Evolutionary conservation across 495 filamentous ascomycete species (phyloP).

Genomic region (Tuber microsphaerosporum): DNA sequence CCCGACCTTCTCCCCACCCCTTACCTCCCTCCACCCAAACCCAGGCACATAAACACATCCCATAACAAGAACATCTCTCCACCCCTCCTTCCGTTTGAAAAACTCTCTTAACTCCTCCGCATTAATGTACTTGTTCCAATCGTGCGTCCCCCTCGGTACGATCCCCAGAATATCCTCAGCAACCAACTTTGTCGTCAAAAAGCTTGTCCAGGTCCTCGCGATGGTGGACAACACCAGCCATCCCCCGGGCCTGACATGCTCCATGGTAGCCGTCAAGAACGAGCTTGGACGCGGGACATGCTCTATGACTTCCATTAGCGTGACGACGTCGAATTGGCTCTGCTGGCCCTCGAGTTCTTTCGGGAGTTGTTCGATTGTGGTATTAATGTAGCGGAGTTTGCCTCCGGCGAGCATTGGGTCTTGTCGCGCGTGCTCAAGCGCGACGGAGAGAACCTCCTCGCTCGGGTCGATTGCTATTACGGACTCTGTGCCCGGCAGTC

Average conservation of each 20-base stretch:
- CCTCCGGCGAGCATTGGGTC: slow-evolving; percentile 55
- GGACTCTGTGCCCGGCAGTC: slow-evolving; percentile 56
- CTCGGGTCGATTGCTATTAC: slow-evolving; percentile 85
- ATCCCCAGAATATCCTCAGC: slow-evolving; percentile 83
- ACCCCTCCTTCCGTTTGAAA: slow-evolving; percentile 46
- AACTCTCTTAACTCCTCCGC: slow-evolving; percentile 65
- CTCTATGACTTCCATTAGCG: slow-evolving; percentile 89
- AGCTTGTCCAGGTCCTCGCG: slow-evolving; percentile 75
- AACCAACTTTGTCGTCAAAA: slow-evolving; percentile 82
- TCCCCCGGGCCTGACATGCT: slow-evolving; percentile 78
- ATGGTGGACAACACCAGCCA: slow-evolving; percentile 92
- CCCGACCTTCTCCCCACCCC: slow-evolving; percentile 73
- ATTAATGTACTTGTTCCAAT: slow-evolving; percentile 93
- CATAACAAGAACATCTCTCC: slow-evolving; percentile 58
- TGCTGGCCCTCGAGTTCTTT: slow-evolving; percentile 7
- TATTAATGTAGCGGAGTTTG: slow-evolving; percentile 63
- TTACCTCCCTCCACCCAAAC: slow-evolving; percentile 80
- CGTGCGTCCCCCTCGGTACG: slow-evolving; percentile 86
- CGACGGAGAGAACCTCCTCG: slow-evolving; percentile 67
- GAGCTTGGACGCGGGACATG: slow-evolving; percentile 66
- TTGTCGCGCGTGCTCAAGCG: slow-evolving; percentile 60
- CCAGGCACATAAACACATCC: slow-evolving; percentile 88
- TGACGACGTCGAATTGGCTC: slow-evolving; percentile 46
- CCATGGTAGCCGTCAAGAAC: slow-evolving; percentile 62
- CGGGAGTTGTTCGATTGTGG: slow-evolving; percentile 33